Evolutionary conservation across 345 rosid genomes (phyloP), one percentile per base, ranked within the genome.

Genomic region (Brassica incana): DNA sequence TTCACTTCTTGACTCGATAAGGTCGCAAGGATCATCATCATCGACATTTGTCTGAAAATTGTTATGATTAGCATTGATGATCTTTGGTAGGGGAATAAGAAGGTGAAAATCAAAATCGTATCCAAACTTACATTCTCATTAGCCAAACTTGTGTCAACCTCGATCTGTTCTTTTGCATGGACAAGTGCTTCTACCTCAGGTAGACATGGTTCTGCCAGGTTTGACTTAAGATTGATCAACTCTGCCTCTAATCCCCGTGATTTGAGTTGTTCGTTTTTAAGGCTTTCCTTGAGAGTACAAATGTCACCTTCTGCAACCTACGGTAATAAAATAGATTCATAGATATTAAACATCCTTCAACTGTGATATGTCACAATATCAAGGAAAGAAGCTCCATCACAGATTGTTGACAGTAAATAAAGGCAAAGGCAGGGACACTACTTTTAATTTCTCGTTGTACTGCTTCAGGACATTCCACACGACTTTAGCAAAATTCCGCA

Each of bases 401-500:
- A 73, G 61, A 60, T 23, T 30, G 70, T n/a, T 67, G 48, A 68
- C 38, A 66, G 69, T 43, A 66, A 68, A 14, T 27, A 6, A 25
- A 52, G 50, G 29, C 7, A 71, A 33, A 20, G 67, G 45, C n/a
- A n/a, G 11, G 25, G 69, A 65, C 48, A 62, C 68, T 75, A 94
- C 98, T 94, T 84, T 85, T 23, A 95, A 80, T 85, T 90, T 92
- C 77, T 85, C 85, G 61, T 87, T 89, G 71, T 85, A 81, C 83
- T 90, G 88, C 90, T 90, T 91, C 87, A 95, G 80, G 61, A 95
- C 90, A 59, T 77, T 91, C 97, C 92, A 91, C 75, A 89, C 5
- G 74, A 90, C 88, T 88, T 86, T 89, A 29, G 97, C 89, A 85
- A 95, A 87, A 79, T 86, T 87, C 59, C 84, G 87, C 86, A 81